These are phyloP conservation scores for Trichomonascus vanleenenianus DNA, from an alignment of 805 yeast genomes.

Conservation along the genomic window DNA sequence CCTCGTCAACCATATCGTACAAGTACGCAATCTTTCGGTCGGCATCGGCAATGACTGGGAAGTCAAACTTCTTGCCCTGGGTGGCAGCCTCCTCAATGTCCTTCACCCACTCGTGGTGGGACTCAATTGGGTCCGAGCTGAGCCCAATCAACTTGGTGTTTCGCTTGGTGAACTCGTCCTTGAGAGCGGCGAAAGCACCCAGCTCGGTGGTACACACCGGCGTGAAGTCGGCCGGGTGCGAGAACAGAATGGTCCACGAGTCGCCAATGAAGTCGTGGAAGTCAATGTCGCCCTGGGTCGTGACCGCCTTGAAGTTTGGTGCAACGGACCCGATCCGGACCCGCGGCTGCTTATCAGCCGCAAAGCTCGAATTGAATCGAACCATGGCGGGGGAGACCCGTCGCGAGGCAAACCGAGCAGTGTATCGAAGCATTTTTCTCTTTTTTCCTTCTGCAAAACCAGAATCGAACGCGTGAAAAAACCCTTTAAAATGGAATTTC, in stretches of 20 bases:
- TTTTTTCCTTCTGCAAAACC: no score
- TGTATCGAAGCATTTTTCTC: conserved; percentile 1
- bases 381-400: neutral
- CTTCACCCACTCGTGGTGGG: conserved; percentile 79
- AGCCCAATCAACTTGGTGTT: conserved; percentile 83
- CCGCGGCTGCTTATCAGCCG: conserved; percentile 29
- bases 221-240: conserved; percentile 95
- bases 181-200: conserved; percentile 85
- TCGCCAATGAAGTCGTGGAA: conserved; percentile 84
- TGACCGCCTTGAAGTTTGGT: conserved; percentile 79
- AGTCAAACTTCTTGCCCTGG: conserved; percentile 60
- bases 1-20: conserved; percentile 85
- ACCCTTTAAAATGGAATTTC: no score
- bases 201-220: conserved; percentile 96
- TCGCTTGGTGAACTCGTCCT: conserved; percentile 82
- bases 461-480: no score
- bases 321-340: conserved; percentile 77
- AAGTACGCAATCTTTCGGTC: conserved; percentile 76
- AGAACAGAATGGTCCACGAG: conserved; percentile 81
- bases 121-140: conserved; percentile 74
- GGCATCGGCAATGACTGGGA: conserved; percentile 88
- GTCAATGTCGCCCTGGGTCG: conserved; percentile 75
- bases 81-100: conserved; percentile 81
- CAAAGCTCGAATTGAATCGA: conserved; percentile 15
- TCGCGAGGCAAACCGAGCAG: neutral